Evolutionary conservation across 108 stramenopile species (phyloP).

Genomic region (Nannochloropsis oceanica): DNA sequence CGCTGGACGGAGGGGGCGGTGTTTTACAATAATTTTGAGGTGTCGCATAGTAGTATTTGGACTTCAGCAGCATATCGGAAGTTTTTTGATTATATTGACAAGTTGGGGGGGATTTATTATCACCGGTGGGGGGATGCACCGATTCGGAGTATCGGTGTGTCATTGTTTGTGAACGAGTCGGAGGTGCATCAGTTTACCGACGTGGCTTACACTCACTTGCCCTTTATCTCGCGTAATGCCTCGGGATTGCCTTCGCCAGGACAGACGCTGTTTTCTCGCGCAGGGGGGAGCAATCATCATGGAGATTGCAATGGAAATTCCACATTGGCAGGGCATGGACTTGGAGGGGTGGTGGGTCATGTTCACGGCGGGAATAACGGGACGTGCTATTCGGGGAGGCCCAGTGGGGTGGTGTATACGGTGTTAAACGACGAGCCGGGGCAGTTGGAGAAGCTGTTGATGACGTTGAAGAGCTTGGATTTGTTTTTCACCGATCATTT

Average conservation of each 20-base stretch:
- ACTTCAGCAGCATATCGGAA: not conserved
- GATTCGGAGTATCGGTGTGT: not conserved
- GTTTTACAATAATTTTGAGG: not conserved
- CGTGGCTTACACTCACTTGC: not conserved
- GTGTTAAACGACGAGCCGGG: not conserved
- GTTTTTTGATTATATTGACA: not conserved
- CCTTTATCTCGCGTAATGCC: not conserved
- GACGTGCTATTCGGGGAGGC: not conserved
- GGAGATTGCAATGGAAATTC: not conserved
- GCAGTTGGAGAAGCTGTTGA: not conserved
- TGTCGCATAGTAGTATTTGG: not conserved
- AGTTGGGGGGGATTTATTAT: not conserved
- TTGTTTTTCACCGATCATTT: not conserved
- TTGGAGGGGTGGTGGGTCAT: not conserved
- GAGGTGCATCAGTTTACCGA: not conserved
- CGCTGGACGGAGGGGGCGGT: not conserved
- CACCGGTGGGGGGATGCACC: conserved; percentile 1
- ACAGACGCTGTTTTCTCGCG: not conserved
- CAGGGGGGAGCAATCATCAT: not conserved
- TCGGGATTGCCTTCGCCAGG: not conserved
- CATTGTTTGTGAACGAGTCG: not conserved
- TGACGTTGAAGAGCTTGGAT: not conserved
- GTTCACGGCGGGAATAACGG: not conserved
- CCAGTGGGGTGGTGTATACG: not conserved
- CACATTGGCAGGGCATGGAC: not conserved